Evolutionary conservation across 83 land plant genomes (phyloP).

Genomic region (Isoetes engelmannii): DNA sequence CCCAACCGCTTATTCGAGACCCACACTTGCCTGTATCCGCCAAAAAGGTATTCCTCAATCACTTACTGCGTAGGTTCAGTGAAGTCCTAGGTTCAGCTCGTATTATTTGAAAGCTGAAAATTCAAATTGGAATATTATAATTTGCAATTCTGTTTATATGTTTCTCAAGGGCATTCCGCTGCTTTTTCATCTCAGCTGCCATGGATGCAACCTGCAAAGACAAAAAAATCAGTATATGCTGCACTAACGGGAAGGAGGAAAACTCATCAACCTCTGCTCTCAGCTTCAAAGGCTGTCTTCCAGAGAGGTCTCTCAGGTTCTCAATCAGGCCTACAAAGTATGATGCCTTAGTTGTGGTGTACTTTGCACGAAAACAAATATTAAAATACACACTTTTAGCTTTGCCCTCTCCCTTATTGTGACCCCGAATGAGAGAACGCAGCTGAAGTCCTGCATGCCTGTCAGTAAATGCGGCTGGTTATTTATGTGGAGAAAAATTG

Average conservation of each 20-base stretch:
- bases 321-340: constrained; percentile 32
- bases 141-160: constrained; percentile 17
- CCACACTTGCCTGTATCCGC: too few relatives aligned
- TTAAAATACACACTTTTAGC: neutral
- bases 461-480: neutral
- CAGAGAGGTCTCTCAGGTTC: constrained; percentile 34
- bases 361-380: neutral
- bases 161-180: constrained; percentile 20
- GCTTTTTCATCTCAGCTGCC: constrained; percentile 30
- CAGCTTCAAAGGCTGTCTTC: constrained; percentile 29
- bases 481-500: too few relatives aligned
- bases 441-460: constrained; percentile 17
- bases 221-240: neutral
- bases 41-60: too few relatives aligned
- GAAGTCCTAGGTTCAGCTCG: too few relatives aligned
- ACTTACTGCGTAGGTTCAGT: too few relatives aligned
- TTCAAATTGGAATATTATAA: constrained; percentile 27
- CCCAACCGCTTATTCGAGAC: too few relatives aligned
- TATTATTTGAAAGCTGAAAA: neutral
- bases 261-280: constrained; percentile 29
- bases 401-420: neutral
- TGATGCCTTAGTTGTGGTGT: too few relatives aligned
- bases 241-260: neutral
- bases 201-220: constrained; percentile 26
- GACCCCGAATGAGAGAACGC: constrained; percentile 8